Base-by-base conservation (phyloP, 306 rosid species). In the Gastrolobium villosum region DNA sequence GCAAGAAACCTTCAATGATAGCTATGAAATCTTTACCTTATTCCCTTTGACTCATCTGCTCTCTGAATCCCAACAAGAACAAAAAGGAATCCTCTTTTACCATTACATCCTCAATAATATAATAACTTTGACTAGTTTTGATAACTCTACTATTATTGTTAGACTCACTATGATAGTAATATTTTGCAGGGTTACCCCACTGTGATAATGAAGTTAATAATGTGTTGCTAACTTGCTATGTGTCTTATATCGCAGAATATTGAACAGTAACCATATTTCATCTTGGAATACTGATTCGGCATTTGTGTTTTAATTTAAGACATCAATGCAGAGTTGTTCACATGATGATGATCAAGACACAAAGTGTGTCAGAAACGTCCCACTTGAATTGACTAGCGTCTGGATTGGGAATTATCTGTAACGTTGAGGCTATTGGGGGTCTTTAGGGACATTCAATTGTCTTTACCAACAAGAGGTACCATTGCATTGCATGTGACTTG, bases 41-140 rank as follows among this genome's bases (percentile, higher is more conserved):
- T 78, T 81, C 67, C 59, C 68, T 77, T 85, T 85, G 86, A 85
- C 84, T 14, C 39, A 3, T 53, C 61, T 60, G 6, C 60, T 78
- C n/a, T 83, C 48, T 66, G 37, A 83, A 77, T 32, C 69, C 60
- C 72, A 83, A 81, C 59, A 49, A 66, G 65, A 65, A 65, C 57
- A 76, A 65, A 70, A 65, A 64, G 63, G 76, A 80, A 84, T 65
- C 69, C 55, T 50, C 73, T 78, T 81, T 80, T 70, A 44, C 70
- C 4, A 52, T 76, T 54, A 64, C 62, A 52, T 61, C 13, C 59
- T 53, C 43, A 64, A 73, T 45, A 37, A 75, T 39, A 53, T 54
- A 46, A 60, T 62, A 52, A 82, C 82, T 76, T 61, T 69, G 60
- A 76, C 74, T 69, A 56, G 61, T 77, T 63, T 77, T 62, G 55